Evolutionary conservation across 2,329 filamentous ascomycete genomes (phyloP).

Genomic region (Escovopsis sp.): DNA sequence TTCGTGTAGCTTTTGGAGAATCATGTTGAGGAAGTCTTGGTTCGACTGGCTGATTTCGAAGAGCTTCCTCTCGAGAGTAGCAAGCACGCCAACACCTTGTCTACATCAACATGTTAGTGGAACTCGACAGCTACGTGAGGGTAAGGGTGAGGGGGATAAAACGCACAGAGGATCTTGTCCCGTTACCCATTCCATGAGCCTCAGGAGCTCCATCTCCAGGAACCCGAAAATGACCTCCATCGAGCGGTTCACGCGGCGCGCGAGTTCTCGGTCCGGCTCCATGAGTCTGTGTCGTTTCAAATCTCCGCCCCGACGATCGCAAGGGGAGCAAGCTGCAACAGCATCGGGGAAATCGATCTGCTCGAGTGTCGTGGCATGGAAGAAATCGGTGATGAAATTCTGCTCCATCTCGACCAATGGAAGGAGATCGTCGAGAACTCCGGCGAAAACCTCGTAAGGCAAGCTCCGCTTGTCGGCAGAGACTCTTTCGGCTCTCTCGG

Average conservation of each 20-base stretch:
- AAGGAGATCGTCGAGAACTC: constrained; percentile 66
- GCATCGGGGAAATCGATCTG: constrained; percentile 72
- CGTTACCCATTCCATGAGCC: constrained; percentile 71
- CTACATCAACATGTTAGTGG: constrained; percentile 24
- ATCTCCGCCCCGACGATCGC: constrained; percentile 56
- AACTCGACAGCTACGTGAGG: background rate
- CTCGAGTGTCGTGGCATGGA: constrained; percentile 80
- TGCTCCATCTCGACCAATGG: constrained; percentile 84
- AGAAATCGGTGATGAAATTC: constrained; percentile 94
- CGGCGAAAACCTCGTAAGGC: constrained; percentile 69
- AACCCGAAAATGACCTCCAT: constrained; percentile 86
- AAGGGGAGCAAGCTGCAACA: constrained; percentile 50
- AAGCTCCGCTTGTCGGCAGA: constrained; percentile 48
- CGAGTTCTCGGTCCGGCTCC: constrained; percentile 77
- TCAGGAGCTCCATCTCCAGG: constrained; percentile 63
- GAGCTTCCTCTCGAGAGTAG: constrained; percentile 65
- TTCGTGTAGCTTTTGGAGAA: constrained; percentile 66
- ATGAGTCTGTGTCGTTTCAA: constrained; percentile 61
- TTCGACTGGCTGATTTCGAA: constrained; percentile 74
- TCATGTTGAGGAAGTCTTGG: constrained; percentile 75
- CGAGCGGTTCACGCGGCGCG: constrained; percentile 66
- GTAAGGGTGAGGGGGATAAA: background rate
- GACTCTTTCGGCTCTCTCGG: constrained; percentile 36
- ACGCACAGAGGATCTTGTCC: constrained; percentile 68
- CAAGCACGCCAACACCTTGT: constrained; percentile 80